Evolutionary conservation across 2,329 filamentous ascomycete species (phyloP).

Genomic region (Neofusicoccum laricinum): DNA sequence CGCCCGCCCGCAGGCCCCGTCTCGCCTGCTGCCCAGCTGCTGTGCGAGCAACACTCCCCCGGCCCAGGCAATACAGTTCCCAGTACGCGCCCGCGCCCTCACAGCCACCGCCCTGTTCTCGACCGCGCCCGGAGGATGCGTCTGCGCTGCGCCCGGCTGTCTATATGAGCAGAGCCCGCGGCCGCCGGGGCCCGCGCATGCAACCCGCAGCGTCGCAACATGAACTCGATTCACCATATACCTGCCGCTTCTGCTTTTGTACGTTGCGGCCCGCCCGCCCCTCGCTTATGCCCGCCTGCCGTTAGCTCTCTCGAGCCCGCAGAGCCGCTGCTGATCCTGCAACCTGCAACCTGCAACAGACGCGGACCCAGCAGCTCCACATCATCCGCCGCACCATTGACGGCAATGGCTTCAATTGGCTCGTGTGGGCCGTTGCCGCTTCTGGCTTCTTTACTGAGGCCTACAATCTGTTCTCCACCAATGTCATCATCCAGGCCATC

Average conservation of each 20-base stretch:
- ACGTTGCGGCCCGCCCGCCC: background rate
- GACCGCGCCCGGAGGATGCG: background rate
- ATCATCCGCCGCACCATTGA: constrained; percentile 9
- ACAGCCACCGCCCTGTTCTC: background rate
- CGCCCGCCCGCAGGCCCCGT: background rate
- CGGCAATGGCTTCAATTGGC: constrained; percentile 6
- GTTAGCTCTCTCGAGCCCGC: background rate
- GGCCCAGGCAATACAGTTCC: background rate
- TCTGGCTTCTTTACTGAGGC: constrained; percentile 31
- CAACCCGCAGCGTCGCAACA: background rate
- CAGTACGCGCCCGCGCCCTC: background rate
- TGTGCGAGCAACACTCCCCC: too few species aligned
- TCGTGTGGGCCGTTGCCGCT: constrained; percentile 8
- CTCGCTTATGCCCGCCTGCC: background rate
- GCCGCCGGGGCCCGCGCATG: background rate
- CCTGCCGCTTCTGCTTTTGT: constrained; percentile 1
- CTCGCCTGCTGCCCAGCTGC: background rate
- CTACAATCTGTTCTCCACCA: constrained; percentile 39
- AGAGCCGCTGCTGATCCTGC: constrained; percentile 12
- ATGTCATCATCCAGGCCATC: constrained; percentile 40
- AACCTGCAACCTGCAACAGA: background rate
- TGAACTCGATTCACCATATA: constrained; percentile 4
- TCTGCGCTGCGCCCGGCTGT: background rate
- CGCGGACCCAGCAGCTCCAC: constrained; percentile 2
- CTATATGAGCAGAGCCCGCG: background rate